Percentiles rank a stretch among this genome's conserved stretches.
These are phyloP conservation scores for Exutisphaerella laricina DNA, from an alignment of 2,329 filamentous ascomycete species.

Conservation along the genomic window DNA sequence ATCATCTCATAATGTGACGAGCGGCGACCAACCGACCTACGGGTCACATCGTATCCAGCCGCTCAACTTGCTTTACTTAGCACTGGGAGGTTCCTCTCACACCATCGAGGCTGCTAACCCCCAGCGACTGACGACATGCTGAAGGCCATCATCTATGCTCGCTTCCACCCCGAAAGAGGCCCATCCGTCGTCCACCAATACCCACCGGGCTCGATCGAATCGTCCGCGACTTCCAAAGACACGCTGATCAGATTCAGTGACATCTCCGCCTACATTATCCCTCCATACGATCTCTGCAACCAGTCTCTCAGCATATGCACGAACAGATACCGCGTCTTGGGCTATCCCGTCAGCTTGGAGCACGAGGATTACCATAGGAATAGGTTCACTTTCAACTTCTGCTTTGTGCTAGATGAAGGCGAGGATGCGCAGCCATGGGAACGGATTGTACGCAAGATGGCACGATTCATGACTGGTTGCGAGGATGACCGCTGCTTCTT, in stretches of 20 bases:
- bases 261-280: slow-evolving; percentile 88
- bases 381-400: slow-evolving; percentile 98
- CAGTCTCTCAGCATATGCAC: slow-evolving; percentile 71
- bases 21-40: neutral
- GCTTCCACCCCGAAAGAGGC: slow-evolving; percentile 53
- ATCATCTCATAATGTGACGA: neutral
- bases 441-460: slow-evolving; percentile 78
- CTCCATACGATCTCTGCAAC: slow-evolving; percentile 90
- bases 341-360: slow-evolving; percentile 82
- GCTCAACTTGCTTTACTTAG: too few relatives aligned
- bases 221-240: slow-evolving; percentile 6
- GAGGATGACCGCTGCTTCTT: slow-evolving; percentile 88
- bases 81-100: too few relatives aligned
- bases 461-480: slow-evolving; percentile 77
- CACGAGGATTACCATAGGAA: slow-evolving; percentile 71
- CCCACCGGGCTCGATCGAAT: slow-evolving; percentile 23
- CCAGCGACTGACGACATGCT: slow-evolving; percentile 48
- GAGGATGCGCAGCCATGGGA: slow-evolving; percentile 64
- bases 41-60: too few relatives aligned
- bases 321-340: slow-evolving; percentile 76
- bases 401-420: slow-evolving; percentile 67
- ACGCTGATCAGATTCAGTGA: slow-evolving; percentile 57
- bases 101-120: too few relatives aligned
- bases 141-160: slow-evolving; percentile 61
- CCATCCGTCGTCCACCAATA: slow-evolving; percentile 31